Conservation (phyloP, 352 stramenopile species). For the Phytophthora chlamydospora region DNA sequence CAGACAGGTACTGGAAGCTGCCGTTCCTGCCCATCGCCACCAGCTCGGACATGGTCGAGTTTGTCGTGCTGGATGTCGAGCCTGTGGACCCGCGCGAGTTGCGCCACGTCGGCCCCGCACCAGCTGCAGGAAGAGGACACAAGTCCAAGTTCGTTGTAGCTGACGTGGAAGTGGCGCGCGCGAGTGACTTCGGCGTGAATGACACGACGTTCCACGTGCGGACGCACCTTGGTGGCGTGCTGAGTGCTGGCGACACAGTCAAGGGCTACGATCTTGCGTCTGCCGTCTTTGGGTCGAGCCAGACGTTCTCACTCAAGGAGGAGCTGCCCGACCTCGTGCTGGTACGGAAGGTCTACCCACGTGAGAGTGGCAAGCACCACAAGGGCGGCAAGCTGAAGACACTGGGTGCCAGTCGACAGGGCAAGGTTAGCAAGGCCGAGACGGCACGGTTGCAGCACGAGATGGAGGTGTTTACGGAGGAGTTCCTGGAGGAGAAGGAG, state of each 20-base stretch:
- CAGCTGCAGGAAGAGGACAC: constrained; percentile 10
- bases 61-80: constrained; percentile 76
- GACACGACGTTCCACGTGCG: constrained; percentile 75
- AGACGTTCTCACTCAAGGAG: constrained; percentile 52
- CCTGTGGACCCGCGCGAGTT: constrained; percentile 41
- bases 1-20: constrained; percentile 77
- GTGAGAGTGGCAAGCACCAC: constrained; percentile 47
- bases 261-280: constrained; percentile 77
- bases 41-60: constrained; percentile 66
- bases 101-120: constrained; percentile 18
- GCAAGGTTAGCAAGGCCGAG: constrained; percentile 64
- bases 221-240: constrained; percentile 63
- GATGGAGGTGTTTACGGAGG: constrained; percentile 65
- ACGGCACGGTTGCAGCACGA: constrained; percentile 54
- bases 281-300: constrained; percentile 53
- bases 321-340: constrained; percentile 80
- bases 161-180: constrained; percentile 72
- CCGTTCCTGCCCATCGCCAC: constrained; percentile 68
- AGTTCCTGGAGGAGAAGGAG: constrained; percentile 64
- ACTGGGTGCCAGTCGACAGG: constrained; percentile 37
- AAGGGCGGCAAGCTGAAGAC: constrained; percentile 57
- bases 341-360: constrained; percentile 72
- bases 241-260: constrained; percentile 69
- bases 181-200: constrained; percentile 81
- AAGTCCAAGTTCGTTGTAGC: constrained; percentile 52